Evolutionary conservation across 306 rosid genomes (phyloP).

Genomic region (Prosopis cineraria): DNA sequence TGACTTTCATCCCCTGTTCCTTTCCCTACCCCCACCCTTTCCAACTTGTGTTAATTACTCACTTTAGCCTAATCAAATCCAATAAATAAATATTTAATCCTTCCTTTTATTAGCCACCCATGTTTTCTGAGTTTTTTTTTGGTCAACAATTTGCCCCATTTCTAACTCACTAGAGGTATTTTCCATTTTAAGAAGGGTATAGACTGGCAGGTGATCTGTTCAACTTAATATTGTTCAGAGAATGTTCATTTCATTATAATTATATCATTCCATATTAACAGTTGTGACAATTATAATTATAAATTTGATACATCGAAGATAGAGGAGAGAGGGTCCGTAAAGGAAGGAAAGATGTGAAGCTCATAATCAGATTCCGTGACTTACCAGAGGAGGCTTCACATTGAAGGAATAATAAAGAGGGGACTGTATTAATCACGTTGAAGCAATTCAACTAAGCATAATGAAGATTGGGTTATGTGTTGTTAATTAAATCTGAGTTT

Average conservation of each 20-base stretch:
- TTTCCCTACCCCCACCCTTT: neutral
- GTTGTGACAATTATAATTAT: neutral
- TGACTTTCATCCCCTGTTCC: neutral
- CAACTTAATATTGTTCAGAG: neutral
- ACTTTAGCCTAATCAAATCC: neutral
- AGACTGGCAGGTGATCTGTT: neutral
- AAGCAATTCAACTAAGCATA: neutral
- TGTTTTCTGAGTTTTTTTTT: neutral
- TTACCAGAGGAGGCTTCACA: neutral
- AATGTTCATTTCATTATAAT: too few relatives aligned
- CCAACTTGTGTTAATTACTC: neutral
- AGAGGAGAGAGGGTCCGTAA: neutral
- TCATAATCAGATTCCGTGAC: neutral
- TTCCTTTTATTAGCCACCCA: neutral
- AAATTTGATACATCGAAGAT: neutral
- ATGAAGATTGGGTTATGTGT: neutral
- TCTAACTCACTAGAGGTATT: neutral
- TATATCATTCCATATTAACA: neutral
- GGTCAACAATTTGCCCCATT: neutral
- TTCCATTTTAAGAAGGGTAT: neutral
- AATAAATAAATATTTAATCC: neutral
- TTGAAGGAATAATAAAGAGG: neutral
- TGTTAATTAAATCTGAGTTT: neutral
- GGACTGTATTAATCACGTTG: neutral
- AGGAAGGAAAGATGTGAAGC: neutral